Percentiles rank a stretch among this genome's conserved stretches.
phyloP scores from a whole-genome alignment of 345 rosid genomes.

The Trapa incisa region DNA sequence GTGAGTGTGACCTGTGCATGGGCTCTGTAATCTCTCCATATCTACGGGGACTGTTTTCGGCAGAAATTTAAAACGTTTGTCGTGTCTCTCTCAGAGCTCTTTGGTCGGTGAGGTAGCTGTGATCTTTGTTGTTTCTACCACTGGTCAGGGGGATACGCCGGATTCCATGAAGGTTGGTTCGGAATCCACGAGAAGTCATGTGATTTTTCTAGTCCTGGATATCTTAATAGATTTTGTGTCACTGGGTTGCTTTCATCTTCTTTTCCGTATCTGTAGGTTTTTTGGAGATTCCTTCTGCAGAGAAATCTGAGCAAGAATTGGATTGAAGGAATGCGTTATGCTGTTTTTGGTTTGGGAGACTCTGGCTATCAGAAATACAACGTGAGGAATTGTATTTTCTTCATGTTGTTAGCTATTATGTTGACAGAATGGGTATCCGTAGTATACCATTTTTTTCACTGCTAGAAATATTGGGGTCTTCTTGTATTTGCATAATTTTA shows the following conservation, averaged over 20 bases:
- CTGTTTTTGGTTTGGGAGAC: slow-evolving; percentile 89
- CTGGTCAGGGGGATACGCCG: slow-evolving; percentile 95
- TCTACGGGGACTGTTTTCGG: background rate
- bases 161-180: slow-evolving; percentile 63
- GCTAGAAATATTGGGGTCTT: too few relatives aligned
- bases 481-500: background rate
- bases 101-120: slow-evolving; percentile 42
- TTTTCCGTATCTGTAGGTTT: slow-evolving; percentile 30
- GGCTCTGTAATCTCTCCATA: background rate
- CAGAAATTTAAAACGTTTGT: background rate
- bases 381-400: slow-evolving; percentile 14
- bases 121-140: slow-evolving; percentile 81
- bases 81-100: slow-evolving; percentile 34
- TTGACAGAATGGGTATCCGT: background rate
- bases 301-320: slow-evolving; percentile 45
- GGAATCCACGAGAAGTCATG: background rate
- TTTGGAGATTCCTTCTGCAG: slow-evolving; percentile 83
- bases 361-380: slow-evolving; percentile 88
- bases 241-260: slow-evolving; percentile 4
- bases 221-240: slow-evolving; percentile 4
- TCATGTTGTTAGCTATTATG: background rate
- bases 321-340: slow-evolving; percentile 55
- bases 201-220: background rate
- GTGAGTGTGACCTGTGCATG: slow-evolving; percentile 23
- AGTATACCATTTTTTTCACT: background rate